Percentiles rank a stretch among this genome's conserved stretches.
Conservation (phyloP, 306 rosid species). For the Dalbergia cultrata region DNA sequence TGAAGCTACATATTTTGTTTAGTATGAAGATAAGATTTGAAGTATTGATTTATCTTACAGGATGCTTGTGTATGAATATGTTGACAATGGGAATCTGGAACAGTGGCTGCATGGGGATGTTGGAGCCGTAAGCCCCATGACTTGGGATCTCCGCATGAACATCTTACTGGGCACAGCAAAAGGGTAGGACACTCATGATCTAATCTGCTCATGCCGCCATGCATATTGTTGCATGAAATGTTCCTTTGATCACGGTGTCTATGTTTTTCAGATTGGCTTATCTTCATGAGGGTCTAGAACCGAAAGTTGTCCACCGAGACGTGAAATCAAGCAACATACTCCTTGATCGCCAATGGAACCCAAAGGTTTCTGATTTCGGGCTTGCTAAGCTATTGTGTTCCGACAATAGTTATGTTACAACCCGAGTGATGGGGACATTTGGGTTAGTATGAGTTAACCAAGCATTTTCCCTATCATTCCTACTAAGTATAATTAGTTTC, state of each 20-base stretch:
- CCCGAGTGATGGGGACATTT: constrained; percentile 99
- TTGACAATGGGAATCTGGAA: constrained; percentile 94
- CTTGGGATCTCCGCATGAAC: constrained; percentile 93
- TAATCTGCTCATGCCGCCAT: background rate
- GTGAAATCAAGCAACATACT: constrained; percentile 96
- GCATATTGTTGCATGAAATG: constrained; percentile 34
- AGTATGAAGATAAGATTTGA: constrained; percentile 32
- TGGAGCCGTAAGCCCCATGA: constrained; percentile 86
- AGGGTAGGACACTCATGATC: constrained; percentile 63
- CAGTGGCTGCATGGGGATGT: constrained; percentile 98
- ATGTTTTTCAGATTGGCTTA: constrained; percentile 80
- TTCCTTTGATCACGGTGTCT: constrained; percentile 31
- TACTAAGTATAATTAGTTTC: constrained; percentile 11
- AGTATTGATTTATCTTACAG: constrained; percentile 54
- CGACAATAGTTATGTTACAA: constrained; percentile 90
- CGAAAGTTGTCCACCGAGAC: constrained; percentile 97
- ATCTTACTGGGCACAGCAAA: constrained; percentile 89
- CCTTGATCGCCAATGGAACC: constrained; percentile 86
- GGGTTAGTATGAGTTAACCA: constrained; percentile 74
- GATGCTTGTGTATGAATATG: constrained; percentile 98
- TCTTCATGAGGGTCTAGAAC: constrained; percentile 99
- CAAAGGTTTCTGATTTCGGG: constrained; percentile 98
- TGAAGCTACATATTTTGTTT: constrained; percentile 28
- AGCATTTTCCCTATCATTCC: constrained; percentile 1
- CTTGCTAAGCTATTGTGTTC: constrained; percentile 94